Conservation (phyloP, 1,139 yeast species). For the Candida pseudoviswanathii region DNA sequence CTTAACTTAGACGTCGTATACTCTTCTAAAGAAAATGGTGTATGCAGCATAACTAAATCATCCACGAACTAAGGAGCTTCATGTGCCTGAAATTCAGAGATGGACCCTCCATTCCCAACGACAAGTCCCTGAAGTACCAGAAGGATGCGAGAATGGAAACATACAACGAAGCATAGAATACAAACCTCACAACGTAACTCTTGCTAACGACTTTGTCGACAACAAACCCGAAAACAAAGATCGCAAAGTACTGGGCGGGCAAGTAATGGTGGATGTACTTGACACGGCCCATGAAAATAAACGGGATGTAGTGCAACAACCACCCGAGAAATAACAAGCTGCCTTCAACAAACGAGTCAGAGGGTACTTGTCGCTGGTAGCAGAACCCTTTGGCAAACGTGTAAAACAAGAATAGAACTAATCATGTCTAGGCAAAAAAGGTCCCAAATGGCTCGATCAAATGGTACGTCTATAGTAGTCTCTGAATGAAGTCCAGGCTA, state of each 20-base stretch:
- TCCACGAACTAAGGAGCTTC: constrained; percentile 33
- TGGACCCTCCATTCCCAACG: constrained; percentile 40
- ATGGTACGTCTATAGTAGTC: constrained; percentile 49
- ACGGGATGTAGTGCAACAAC: constrained; percentile 90
- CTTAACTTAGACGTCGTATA: neutral
- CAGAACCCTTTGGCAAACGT: too few species aligned
- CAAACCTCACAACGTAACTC: constrained; percentile 7
- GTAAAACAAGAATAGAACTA: too few species aligned
- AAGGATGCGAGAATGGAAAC: constrained; percentile 27
- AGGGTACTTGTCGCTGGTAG: too few species aligned
- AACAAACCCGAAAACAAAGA: constrained; percentile 56
- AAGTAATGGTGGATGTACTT: constrained; percentile 95
- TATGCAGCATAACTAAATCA: too few species aligned
- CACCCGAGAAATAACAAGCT: constrained; percentile 81
- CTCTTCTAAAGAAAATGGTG: neutral
- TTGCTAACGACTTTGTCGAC: constrained; percentile 29
- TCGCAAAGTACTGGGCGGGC: constrained; percentile 95
- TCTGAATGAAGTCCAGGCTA: constrained; percentile 67
- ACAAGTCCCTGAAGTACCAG: constrained; percentile 31
- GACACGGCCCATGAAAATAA: constrained; percentile 93
- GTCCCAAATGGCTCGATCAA: too few species aligned
- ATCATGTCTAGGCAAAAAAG: neutral
- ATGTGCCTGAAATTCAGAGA: constrained; percentile 24
- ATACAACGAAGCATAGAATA: constrained; percentile 24
- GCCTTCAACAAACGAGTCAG: constrained; percentile 23